Evolutionary conservation across 2,329 filamentous ascomycete genomes (phyloP).

Genomic region (Alternaria triticimaculans): DNA sequence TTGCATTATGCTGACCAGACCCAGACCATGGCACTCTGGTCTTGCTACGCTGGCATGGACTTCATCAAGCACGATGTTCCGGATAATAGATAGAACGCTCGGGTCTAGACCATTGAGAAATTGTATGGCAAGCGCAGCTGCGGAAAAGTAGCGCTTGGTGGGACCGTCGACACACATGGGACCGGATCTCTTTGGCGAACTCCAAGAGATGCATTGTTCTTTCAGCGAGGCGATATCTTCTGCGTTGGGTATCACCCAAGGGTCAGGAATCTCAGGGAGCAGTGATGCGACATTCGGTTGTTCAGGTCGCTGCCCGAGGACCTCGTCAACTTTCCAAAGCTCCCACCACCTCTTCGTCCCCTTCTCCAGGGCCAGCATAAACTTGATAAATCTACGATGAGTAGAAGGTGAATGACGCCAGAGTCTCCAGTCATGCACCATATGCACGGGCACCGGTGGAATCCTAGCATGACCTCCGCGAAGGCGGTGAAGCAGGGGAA

Average conservation of each 20-base stretch:
- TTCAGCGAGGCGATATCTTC: background rate
- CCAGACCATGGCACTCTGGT: background rate
- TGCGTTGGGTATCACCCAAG: background rate
- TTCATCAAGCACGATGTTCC: background rate
- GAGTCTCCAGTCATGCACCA: background rate
- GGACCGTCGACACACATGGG: background rate
- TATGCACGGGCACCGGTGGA: background rate
- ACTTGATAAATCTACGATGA: background rate
- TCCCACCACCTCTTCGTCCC: background rate
- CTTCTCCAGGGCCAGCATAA: background rate
- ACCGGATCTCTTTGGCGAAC: background rate
- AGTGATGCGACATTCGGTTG: background rate
- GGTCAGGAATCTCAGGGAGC: background rate
- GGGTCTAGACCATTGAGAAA: background rate
- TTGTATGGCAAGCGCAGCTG: background rate
- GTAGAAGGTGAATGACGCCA: background rate
- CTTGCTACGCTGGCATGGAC: background rate
- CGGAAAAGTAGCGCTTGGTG: background rate
- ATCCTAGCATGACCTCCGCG: background rate
- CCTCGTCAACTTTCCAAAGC: background rate
- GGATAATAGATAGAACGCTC: background rate
- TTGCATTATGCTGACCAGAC: background rate
- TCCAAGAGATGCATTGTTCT: background rate
- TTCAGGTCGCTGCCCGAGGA: background rate
- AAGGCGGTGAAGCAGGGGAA: background rate